These are phyloP conservation scores for Aspergillus japonicus DNA, from an alignment of 2,329 filamentous ascomycete genomes.

Conservation along the genomic window DNA sequence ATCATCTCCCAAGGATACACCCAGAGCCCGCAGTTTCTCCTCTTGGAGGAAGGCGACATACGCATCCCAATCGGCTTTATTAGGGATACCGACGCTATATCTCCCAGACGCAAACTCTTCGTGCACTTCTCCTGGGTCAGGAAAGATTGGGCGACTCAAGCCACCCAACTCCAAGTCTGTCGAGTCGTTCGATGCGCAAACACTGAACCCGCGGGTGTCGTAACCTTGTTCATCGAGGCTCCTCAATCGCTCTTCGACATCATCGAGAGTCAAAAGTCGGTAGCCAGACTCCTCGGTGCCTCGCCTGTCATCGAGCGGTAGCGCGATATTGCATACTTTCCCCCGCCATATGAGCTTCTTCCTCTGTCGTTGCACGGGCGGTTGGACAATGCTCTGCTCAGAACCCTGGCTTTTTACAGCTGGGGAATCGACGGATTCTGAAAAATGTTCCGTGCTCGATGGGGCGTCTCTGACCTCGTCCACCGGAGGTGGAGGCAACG, in stretches of 20 bases:
- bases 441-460: slow-evolving; percentile 10
- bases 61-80: slow-evolving; percentile 63
- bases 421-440: slow-evolving; percentile 12
- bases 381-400: slow-evolving; percentile 20
- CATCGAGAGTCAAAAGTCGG: slow-evolving; percentile 39
- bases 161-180: slow-evolving; percentile 35
- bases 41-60: slow-evolving; percentile 84
- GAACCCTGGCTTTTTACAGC: slow-evolving; percentile 16
- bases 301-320: slow-evolving; percentile 67
- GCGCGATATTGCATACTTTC: slow-evolving; percentile 69
- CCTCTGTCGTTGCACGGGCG: slow-evolving; percentile 47
- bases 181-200: slow-evolving; percentile 30
- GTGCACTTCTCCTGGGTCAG: slow-evolving; percentile 40
- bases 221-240: slow-evolving; percentile 46
- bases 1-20: slow-evolving; percentile 76
- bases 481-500: slow-evolving; percentile 38
- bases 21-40: slow-evolving; percentile 86
- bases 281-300: slow-evolving; percentile 49
- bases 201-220: slow-evolving; percentile 42
- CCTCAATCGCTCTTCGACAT: slow-evolving; percentile 41
- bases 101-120: slow-evolving; percentile 34
- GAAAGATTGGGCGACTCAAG: slow-evolving; percentile 45
- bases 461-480: slow-evolving; percentile 17
- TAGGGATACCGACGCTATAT: slow-evolving; percentile 43
- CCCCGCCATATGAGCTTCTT: slow-evolving; percentile 75